Evolutionary conservation across 768 basidiomycete genomes (phyloP), one percentile per base, ranked within the genome.

Genomic region (Boletus sp.): DNA sequence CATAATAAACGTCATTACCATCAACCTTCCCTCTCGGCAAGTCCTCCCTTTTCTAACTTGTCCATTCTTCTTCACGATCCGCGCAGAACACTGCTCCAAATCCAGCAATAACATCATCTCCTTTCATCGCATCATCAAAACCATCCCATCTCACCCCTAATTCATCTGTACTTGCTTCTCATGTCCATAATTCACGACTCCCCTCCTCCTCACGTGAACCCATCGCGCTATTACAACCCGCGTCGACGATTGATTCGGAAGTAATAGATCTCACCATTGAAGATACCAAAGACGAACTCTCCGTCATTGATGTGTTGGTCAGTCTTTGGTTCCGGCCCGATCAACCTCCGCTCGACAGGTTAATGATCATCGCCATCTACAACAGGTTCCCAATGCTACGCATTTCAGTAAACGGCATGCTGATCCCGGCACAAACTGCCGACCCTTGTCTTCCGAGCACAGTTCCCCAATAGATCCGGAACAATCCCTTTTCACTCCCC

Each of bases 401-500:
- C 24, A 24, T 24, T 24, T 24, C 24, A 24, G 24, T 7, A 11
- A 55, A 33, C 36, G 28, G n/a, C 1, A 24, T 47, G 11, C 32
- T 15, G 49, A 44, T 30, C 55, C 56, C n/a, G 42, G 58, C 35
- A n/a, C 66, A 36, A 58, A 59, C 28, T 50, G 47, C 40, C 50
- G 5, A 0, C 20, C 29, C 18, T 10, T 9, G 3, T n/a, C 56
- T 17, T 58, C 57, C 15, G 24, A 3, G 24, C 33, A 2, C 15
- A 54, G 56, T 41, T 48, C 71, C 5, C 47, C 61, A 5, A 47
- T 60, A 18, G 50, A 44, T 24, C 42, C 5, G 3, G 52, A 64
- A 20, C 57, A 48, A 8, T 70, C 66, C 10, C 68, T 73, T 41
- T 72, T 72, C 47, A 72, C 71, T 0, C 72, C 71, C 28, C 68